These are phyloP conservation scores for Debaryomyces coudertii DNA, from an alignment of 1,139 yeast genomes.

Conservation along the genomic window DNA sequence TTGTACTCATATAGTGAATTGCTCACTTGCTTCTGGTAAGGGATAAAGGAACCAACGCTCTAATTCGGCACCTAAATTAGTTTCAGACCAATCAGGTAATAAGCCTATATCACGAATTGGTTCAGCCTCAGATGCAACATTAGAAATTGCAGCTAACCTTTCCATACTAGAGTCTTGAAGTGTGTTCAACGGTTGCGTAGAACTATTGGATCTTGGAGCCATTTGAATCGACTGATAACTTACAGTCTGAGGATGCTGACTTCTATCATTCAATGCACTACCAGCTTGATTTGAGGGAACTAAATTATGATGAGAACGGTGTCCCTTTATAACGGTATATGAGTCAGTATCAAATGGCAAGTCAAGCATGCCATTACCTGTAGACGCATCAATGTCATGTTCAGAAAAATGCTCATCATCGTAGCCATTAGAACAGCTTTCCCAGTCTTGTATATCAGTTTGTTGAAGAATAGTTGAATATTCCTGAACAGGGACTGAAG, in stretches of 20 bases:
- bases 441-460: constrained; percentile 8
- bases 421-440: background rate
- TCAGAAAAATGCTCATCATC: constrained; percentile 11
- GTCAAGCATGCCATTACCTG: constrained; percentile 9
- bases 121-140: constrained; percentile 12
- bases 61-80: constrained; percentile 15
- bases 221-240: background rate
- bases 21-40: constrained; percentile 14
- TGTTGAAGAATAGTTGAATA: constrained; percentile 8
- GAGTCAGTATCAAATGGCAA: constrained; percentile 6
- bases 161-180: constrained; percentile 1
- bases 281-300: background rate
- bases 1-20: background rate
- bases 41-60: constrained; percentile 18
- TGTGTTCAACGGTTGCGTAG: background rate
- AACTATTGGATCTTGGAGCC: background rate
- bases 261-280: background rate
- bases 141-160: constrained; percentile 10
- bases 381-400: constrained; percentile 15
- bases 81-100: constrained; percentile 7
- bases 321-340: constrained; percentile 6
- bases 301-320: background rate
- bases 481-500: constrained; percentile 9
- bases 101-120: constrained; percentile 10
- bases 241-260: background rate